These are phyloP conservation scores for Imleria badia DNA, from an alignment of 768 basidiomycete species.

Conservation along the genomic window DNA sequence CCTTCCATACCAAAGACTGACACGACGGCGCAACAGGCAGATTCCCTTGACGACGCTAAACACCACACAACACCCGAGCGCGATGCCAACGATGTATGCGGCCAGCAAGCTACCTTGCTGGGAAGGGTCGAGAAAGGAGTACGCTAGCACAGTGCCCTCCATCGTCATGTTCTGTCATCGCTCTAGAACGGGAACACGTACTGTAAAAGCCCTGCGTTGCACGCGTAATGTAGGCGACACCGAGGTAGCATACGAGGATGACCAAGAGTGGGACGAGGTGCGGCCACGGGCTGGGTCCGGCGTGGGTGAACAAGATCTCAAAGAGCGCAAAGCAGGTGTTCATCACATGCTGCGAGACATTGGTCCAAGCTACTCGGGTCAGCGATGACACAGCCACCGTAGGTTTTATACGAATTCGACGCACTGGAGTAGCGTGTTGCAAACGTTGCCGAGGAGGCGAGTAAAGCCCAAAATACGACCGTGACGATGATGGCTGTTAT, in stretches of 20 bases:
- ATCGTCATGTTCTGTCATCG: slow-evolving; percentile 1
- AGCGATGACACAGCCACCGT: not conserved
- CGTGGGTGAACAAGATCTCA: slow-evolving; percentile 57
- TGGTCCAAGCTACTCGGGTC: slow-evolving; percentile 47
- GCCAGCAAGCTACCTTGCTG: slow-evolving; percentile 46
- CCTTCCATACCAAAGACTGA: slow-evolving; percentile 21
- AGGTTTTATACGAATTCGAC: slow-evolving; percentile 13
- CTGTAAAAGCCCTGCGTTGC: slow-evolving; percentile 64
- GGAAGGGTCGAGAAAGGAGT: slow-evolving; percentile 61
- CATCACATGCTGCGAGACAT: slow-evolving; percentile 59
- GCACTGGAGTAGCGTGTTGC: slow-evolving; percentile 37
- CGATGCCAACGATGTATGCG: slow-evolving; percentile 63
- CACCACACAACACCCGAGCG: slow-evolving; percentile 47
- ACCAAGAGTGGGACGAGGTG: slow-evolving; percentile 47
- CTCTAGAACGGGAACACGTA: slow-evolving; percentile 34
- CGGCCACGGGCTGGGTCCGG: slow-evolving; percentile 51
- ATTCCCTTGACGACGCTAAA: slow-evolving; percentile 49
- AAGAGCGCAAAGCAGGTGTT: slow-evolving; percentile 57
- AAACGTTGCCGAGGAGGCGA: slow-evolving; percentile 46
- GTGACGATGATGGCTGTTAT: slow-evolving; percentile 64
- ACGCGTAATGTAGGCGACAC: slow-evolving; percentile 65
- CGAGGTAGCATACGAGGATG: slow-evolving; percentile 56
- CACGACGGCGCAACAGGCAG: slow-evolving; percentile 38
- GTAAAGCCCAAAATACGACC: slow-evolving; percentile 58
- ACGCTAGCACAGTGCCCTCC: slow-evolving; percentile 43